phyloP scores from a whole-genome alignment of 116 monocot species.

The Cymodocea nodosa region DNA sequence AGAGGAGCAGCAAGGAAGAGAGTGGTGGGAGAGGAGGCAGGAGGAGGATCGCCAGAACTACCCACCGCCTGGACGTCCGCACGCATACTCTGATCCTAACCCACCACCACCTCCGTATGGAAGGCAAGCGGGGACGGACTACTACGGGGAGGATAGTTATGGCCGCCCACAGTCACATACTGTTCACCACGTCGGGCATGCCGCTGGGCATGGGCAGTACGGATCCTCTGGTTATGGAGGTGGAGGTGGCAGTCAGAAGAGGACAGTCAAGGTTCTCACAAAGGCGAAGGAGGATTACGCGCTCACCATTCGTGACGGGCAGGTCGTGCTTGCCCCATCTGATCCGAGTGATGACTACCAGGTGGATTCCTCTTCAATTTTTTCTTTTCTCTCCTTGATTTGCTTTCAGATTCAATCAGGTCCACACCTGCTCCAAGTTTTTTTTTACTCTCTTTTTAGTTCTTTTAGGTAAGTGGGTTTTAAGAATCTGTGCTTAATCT shows the following conservation, averaged over 20 bases:
- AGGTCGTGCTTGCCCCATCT: slow-evolving; percentile 23
- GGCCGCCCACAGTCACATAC: neutral
- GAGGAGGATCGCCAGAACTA: neutral
- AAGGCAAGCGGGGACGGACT: neutral
- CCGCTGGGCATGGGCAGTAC: slow-evolving; percentile 1
- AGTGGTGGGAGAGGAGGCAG: neutral
- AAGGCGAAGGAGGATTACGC: slow-evolving; percentile 35
- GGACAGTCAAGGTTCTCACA: slow-evolving; percentile 27
- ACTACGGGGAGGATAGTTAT: neutral
- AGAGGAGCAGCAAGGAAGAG: neutral
- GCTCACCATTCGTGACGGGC: slow-evolving; percentile 24
- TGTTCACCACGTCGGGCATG: neutral
- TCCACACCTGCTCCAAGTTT: neutral
- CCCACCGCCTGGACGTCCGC: no score
- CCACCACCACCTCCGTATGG: neutral
- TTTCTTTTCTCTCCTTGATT: neutral
- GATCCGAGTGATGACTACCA: slow-evolving; percentile 23
- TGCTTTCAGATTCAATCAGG: neutral
- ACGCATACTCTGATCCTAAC: neutral
- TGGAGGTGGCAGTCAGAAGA: neutral
- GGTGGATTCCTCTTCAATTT: slow-evolving; percentile 3
- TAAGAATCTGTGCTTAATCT: neutral
- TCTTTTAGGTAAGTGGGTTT: neutral
- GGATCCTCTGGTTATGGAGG: neutral
- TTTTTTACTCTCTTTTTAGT: neutral